These are phyloP conservation scores for Mycena alexandri DNA, from an alignment of 768 basidiomycete species.

Conservation along the genomic window DNA sequence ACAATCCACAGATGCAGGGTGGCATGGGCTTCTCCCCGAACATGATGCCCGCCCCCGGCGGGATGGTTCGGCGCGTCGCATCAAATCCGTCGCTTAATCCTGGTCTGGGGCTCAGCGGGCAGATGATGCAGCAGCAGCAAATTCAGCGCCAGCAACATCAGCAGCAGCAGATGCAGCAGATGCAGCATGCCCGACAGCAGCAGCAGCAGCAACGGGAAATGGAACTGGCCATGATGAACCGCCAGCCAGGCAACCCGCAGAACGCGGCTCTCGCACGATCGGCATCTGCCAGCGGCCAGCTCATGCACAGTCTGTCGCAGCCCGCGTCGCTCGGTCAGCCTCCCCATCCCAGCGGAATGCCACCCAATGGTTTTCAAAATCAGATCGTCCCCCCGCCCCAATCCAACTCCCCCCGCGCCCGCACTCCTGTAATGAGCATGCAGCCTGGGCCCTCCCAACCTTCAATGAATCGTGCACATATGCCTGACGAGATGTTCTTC, in stretches of 20 bases:
- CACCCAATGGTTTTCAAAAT: conserved; percentile 55
- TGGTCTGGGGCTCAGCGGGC: conserved; percentile 22
- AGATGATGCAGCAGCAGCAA: conserved; percentile 43
- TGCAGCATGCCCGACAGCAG: conserved; percentile 50
- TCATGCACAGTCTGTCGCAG: conserved; percentile 62
- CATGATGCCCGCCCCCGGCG: conserved; percentile 33
- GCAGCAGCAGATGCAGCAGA: conserved; percentile 47
- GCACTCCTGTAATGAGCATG: conserved; percentile 58
- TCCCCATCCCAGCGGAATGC: conserved; percentile 52
- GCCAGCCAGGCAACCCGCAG: conserved; percentile 56
- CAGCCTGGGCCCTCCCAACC: conserved; percentile 54
- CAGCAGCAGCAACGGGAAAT: conserved; percentile 47
- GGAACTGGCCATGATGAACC: conserved; percentile 54
- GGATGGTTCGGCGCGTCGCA: conserved; percentile 28
- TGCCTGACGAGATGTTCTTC: conserved; percentile 64
- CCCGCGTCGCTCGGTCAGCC: conserved; percentile 48
- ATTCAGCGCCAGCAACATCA: conserved; percentile 50
- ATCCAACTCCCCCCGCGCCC: conserved; percentile 57
- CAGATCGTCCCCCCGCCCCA: conserved; percentile 52
- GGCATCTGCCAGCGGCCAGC: conserved; percentile 53
- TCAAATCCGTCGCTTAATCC: conserved; percentile 28
- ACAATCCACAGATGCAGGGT: conserved; percentile 31
- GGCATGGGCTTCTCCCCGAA: conserved; percentile 51
- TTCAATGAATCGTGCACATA: conserved; percentile 56
- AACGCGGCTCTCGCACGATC: conserved; percentile 53